Conservation (phyloP, 345 rosid species). For the Populus davidiana region DNA sequence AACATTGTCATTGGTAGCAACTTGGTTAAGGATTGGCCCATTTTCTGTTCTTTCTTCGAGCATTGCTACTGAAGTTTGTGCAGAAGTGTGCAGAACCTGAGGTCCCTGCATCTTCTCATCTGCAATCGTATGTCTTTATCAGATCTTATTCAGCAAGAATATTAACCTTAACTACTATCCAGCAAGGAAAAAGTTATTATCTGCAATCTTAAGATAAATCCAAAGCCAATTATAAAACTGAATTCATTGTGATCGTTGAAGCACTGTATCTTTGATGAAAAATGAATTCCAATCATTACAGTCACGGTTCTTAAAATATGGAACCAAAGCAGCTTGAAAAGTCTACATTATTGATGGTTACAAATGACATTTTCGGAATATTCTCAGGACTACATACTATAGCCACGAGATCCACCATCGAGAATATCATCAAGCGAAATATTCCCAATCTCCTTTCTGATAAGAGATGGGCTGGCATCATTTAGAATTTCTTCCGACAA, state of each 20-base stretch:
- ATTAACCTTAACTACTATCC: conserved; percentile 5
- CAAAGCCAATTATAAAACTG: conserved; percentile 8
- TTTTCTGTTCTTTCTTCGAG: conserved; percentile 38
- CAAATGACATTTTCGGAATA: conserved; percentile 33
- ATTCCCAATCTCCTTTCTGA: conserved; percentile 70
- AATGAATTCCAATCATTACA: conserved; percentile 32
- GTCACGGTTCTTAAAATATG: conserved; percentile 18
- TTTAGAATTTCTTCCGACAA: conserved; percentile 61
- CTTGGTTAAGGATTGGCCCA: conserved; percentile 27
- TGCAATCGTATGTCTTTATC: conserved; percentile 39
- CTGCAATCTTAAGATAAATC: conserved; percentile 9
- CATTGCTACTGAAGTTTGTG: conserved; percentile 32
- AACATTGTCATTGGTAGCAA: conserved; percentile 22
- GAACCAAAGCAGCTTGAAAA: not conserved
- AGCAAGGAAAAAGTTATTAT: conserved; percentile 11
- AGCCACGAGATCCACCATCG: conserved; percentile 67
- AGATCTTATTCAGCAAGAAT: conserved; percentile 23
- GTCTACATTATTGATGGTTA: conserved; percentile 39
- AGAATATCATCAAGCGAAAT: conserved; percentile 80
- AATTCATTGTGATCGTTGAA: conserved; percentile 1
- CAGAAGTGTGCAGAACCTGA: conserved; percentile 33
- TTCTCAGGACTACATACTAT: conserved; percentile 73
- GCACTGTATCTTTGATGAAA: conserved; percentile 11
- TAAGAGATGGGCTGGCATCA: conserved; percentile 63
- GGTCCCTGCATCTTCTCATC: conserved; percentile 46